These are phyloP conservation scores for Metarhizium guizhouense DNA, from an alignment of 2,329 filamentous ascomycete genomes.

Conservation along the genomic window DNA sequence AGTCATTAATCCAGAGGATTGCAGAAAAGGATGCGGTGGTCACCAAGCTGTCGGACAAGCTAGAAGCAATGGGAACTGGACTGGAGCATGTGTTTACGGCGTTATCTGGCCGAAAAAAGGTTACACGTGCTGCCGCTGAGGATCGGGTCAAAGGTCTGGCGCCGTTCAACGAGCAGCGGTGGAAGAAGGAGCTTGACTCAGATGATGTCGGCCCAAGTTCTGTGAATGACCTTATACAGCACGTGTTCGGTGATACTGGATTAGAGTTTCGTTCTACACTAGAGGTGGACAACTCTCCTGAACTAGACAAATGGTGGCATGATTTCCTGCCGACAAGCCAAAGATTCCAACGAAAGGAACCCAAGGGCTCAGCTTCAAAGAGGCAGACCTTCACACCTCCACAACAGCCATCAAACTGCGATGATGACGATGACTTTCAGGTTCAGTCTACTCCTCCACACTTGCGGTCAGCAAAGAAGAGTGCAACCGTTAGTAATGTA, in stretches of 20 bases:
- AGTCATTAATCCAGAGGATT: constrained; percentile 33
- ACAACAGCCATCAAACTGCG: constrained; percentile 10
- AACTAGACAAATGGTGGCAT: constrained; percentile 41
- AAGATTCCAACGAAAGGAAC: constrained; percentile 11
- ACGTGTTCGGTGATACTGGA: constrained; percentile 30
- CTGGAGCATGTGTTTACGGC: constrained; percentile 45
- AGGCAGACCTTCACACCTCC: background rate
- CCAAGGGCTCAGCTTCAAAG: background rate
- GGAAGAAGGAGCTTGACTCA: constrained; percentile 22
- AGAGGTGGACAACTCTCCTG: constrained; percentile 22
- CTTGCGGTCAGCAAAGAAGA: constrained; percentile 19
- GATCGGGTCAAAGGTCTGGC: constrained; percentile 43
- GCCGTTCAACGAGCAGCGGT: constrained; percentile 33
- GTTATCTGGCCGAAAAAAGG: constrained; percentile 38
- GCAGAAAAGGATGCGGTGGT: constrained; percentile 44
- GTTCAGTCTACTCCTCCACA: constrained; percentile 39
- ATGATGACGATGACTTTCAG: constrained; percentile 42
- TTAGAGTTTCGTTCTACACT: constrained; percentile 20
- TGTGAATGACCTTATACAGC: constrained; percentile 26
- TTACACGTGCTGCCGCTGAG: constrained; percentile 34
- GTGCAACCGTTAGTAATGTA: constrained; percentile 6
- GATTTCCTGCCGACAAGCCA: constrained; percentile 26
- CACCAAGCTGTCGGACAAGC: constrained; percentile 41
- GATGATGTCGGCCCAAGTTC: constrained; percentile 19
- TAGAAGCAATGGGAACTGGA: constrained; percentile 41